Evolutionary conservation across 192 early-diverging fungal genomes (phyloP), one percentile per base, ranked within the genome.

Genomic region (Podochytrium sp.): DNA sequence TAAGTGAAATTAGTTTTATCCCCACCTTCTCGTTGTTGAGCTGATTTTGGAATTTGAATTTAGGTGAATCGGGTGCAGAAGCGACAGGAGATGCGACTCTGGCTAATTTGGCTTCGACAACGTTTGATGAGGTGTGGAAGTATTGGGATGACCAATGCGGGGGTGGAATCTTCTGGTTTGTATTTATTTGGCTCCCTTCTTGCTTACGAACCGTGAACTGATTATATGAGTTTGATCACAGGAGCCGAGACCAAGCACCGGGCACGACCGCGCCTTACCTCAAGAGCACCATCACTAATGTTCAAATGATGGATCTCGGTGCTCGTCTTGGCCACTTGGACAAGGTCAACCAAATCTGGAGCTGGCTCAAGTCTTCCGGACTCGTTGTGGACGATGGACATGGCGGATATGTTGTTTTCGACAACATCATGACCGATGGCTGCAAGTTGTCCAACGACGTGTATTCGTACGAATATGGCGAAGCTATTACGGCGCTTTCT

Each of bases 121-220:
- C 84, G 2, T 71, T 65, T 34, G 40, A 70, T 55, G 55, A 85
- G 55, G 70, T 85, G 53, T 73, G 39, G 37, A 56, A n/a, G 29
- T 23, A 81, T 37, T 85, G 80, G 79, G 81, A 83, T 12, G 30
- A 63, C 4, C 37, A 43, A 6, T 85, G 84, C 76, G 75, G 75
- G 6, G 84, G 84, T 7, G 84, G 84, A n/a, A 79, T 85, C 65
- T 85, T 75, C 73, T 85, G 84, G 84, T 76, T 29, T 14, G 52
- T 7, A 10, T 43, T 65, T 23, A 5, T 29, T 27, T 47, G 14
- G 12, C 30, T 33, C 38, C 25, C 25, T 55, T 7, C 7, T 25
- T 65, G 7, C 16, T 55, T 20, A 41, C 7, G 7, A 5, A 25
- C 49, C 30, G 23, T 49, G 2, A 65, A 41, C 42, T 49, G 14